Evolutionary conservation across 2,329 filamentous ascomycete species (phyloP).

Genomic region (Graphilbum ipis-grandicollis): DNA sequence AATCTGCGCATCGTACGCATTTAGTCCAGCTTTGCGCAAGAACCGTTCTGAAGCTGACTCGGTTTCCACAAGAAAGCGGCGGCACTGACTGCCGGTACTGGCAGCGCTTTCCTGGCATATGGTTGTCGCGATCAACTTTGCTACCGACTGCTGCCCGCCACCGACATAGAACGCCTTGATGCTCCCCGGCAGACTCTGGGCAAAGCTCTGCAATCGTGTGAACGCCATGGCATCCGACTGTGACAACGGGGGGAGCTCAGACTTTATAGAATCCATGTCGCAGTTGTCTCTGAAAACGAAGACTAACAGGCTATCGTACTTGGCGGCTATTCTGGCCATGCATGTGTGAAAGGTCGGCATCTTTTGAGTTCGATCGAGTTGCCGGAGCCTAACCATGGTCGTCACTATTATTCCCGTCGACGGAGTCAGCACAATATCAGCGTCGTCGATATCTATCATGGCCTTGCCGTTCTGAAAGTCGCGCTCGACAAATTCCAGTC

Average conservation of each 20-base stretch:
- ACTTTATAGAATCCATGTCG: slow-evolving; percentile 12
- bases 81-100: neutral
- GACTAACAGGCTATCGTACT: slow-evolving; percentile 53
- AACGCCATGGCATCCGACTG: slow-evolving; percentile 26
- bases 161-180: slow-evolving; percentile 28
- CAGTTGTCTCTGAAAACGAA: slow-evolving; percentile 41
- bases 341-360: neutral
- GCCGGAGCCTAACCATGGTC: slow-evolving; percentile 53
- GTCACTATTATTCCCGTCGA: slow-evolving; percentile 52
- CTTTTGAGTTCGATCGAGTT: slow-evolving; percentile 17
- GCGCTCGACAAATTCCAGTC: slow-evolving; percentile 12
- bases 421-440: slow-evolving; percentile 58
- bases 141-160: slow-evolving; percentile 30
- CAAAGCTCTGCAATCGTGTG: slow-evolving; percentile 32
- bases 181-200: slow-evolving; percentile 19
- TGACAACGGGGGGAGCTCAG: slow-evolving; percentile 12
- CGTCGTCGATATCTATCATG: slow-evolving; percentile 17
- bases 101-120: slow-evolving; percentile 26
- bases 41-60: slow-evolving; percentile 19
- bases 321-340: slow-evolving; percentile 22
- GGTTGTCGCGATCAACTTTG: slow-evolving; percentile 34
- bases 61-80: slow-evolving; percentile 24
- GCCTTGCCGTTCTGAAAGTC: slow-evolving; percentile 9
- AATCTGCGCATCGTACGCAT: neutral
- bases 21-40: neutral